Evolutionary conservation across 129 eudicot genomes (phyloP).

Genomic region (Flaveria trinervia): DNA sequence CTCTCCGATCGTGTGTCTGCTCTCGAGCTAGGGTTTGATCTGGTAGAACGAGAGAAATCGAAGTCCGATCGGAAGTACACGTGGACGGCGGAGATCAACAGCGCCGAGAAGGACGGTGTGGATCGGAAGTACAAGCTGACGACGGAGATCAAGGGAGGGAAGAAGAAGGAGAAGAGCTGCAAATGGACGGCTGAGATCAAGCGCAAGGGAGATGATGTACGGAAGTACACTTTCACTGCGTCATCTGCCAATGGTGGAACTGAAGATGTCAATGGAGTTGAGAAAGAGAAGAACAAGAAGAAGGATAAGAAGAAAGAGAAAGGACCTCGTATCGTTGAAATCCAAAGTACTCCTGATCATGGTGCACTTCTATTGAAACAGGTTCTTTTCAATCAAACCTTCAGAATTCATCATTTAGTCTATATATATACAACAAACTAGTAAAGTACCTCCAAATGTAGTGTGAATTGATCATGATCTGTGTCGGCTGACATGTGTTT

Average conservation of each 20-base stretch:
- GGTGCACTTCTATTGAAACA: slow-evolving; percentile 68
- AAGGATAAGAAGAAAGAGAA: slow-evolving; percentile 42
- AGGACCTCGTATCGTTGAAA: slow-evolving; percentile 65
- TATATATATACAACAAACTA: not conserved
- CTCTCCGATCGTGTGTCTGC: slow-evolving; percentile 71
- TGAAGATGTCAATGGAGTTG: slow-evolving; percentile 34
- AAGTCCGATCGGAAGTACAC: slow-evolving; percentile 77
- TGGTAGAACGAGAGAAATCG: slow-evolving; percentile 29
- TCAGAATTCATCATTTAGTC: not conserved
- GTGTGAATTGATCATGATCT: not conserved
- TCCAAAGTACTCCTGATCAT: slow-evolving; percentile 57
- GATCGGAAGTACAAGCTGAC: slow-evolving; percentile 76
- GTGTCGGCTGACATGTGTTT: slow-evolving; percentile 4
- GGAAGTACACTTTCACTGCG: slow-evolving; percentile 62
- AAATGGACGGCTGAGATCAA: slow-evolving; percentile 86
- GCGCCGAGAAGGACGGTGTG: slow-evolving; percentile 43
- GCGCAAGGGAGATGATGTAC: slow-evolving; percentile 53
- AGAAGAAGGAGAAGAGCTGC: slow-evolving; percentile 57
- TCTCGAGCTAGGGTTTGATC: slow-evolving; percentile 64
- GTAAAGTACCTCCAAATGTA: not conserved
- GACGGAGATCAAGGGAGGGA: slow-evolving; percentile 72
- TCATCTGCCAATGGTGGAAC: slow-evolving; percentile 42
- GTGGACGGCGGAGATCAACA: slow-evolving; percentile 87
- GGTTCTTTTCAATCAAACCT: slow-evolving; percentile 38
- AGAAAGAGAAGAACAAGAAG: slow-evolving; percentile 41